Evolutionary conservation across 139 green algal species (phyloP).

Genomic region (Monoraphidium neglectum): DNA sequence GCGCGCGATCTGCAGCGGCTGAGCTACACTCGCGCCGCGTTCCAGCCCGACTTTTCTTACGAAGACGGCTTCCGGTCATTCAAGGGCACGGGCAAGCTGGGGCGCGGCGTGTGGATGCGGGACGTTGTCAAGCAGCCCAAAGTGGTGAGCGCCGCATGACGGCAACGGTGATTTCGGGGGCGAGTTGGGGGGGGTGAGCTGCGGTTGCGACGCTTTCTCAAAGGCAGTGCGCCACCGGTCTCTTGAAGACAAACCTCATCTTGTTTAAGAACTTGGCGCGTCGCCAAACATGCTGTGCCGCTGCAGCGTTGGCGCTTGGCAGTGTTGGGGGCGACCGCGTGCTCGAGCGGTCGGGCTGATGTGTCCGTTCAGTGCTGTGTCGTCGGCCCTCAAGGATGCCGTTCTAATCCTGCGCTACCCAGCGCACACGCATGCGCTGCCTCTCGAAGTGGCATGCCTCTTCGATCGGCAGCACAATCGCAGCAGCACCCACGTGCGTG

Average conservation of each 20-base stretch:
- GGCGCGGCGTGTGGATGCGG: constrained; percentile 40
- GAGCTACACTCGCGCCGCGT: constrained; percentile 18
- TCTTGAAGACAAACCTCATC: no score
- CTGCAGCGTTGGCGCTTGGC: no score
- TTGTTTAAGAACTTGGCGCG: no score
- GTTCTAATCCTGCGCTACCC: background rate
- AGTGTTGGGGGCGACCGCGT: no score
- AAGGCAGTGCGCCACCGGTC: background rate
- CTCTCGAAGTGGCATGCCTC: background rate
- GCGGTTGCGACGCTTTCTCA: background rate
- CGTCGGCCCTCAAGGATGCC: background rate
- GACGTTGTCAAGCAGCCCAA: constrained; percentile 26
- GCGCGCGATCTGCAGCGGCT: constrained; percentile 35
- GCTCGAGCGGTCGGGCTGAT: no score
- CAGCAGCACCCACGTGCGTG: background rate
- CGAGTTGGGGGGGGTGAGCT: background rate
- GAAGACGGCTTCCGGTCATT: constrained; percentile 60
- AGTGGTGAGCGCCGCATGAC: no score
- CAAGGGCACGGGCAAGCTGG: constrained; percentile 52
- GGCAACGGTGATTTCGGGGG: no score
- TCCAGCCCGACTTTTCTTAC: constrained; percentile 20
- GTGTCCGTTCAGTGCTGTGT: no score
- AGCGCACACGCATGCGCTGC: background rate
- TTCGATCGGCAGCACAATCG: no score
- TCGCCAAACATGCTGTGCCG: no score